Evolutionary conservation across 768 basidiomycete species (phyloP), one percentile per base, ranked within the genome.

Genomic region (Paxillus ammoniavirescens): DNA sequence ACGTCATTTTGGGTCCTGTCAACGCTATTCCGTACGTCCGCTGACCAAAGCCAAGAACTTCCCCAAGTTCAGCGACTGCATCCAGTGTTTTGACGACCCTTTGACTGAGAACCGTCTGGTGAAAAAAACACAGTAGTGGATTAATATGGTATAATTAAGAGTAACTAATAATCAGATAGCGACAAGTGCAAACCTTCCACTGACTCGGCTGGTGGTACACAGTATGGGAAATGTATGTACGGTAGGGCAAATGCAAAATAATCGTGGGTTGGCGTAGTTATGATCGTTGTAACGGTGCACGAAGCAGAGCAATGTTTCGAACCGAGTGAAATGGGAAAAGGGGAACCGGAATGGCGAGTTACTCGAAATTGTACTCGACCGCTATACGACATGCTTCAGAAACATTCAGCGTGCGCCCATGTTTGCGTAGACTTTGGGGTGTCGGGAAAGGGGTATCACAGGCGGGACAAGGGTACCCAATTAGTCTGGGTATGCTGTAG

Each of bases 361-460:
- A 75, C 66, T 91, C 89, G 53, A 90, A 82, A 21, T 82, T 81
- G 68, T 91, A 91, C 58, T 84, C 82, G 63, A 89, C 88, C 10
- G 88, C 88, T 48, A 78, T 78, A 53, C 78, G 80, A 63, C 89
- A 91, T 7, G 88, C 89, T 63, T 88, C 86, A 63, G 80, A 80
- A n/a, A 75, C 72, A 28, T 73, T 67, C 9, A 77, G 62, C n/a
- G 76, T 72, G 38, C 63, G 72, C 18, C 83, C 87, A 62, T 91
- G 88, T 57, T 79, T 79, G 49, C 77, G 78, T 12, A 91, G 77
- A 60, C 77, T 72, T 50, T 83, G 77, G n/a, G 67, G 76, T 9
- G 83, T 79, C 45, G 78, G 67, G 65, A 91, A 90, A 56, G 74
- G 79, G 21, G 82, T 74, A 62, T 91, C 87, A 64, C 88, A 91